Evolutionary conservation across 768 basidiomycete genomes (phyloP).

Genomic region (Heimioporus sp.): DNA sequence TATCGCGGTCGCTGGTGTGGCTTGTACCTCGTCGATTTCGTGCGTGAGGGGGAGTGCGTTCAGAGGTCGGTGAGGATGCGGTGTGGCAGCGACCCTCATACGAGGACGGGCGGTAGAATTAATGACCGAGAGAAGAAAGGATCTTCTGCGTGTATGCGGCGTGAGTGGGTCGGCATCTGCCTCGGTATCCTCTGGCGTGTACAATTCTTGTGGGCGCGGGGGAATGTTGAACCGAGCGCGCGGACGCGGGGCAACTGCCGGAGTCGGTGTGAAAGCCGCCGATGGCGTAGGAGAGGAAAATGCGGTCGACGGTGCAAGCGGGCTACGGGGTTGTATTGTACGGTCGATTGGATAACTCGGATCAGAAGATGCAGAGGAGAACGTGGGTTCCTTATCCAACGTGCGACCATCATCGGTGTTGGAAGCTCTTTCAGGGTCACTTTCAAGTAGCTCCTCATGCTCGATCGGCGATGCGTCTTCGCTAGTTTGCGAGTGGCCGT

Average conservation of each 20-base stretch:
- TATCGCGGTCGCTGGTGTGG: conserved; percentile 36
- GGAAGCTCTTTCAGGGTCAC: conserved; percentile 18
- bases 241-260: conserved; percentile 57
- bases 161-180: conserved; percentile 53
- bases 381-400: conserved; percentile 55
- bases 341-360: conserved; percentile 30
- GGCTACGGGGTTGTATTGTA: conserved; percentile 27
- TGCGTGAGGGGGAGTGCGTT: conserved; percentile 58
- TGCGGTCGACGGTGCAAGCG: conserved; percentile 39
- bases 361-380: conserved; percentile 63
- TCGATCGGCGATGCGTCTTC: not conserved
- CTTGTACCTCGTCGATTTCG: conserved; percentile 30
- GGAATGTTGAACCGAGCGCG: conserved; percentile 63
- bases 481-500: conserved; percentile 11
- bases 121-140: conserved; percentile 81
- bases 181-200: conserved; percentile 31
- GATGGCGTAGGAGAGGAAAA: conserved; percentile 58
- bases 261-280: conserved; percentile 64
- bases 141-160: conserved; percentile 69
- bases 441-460: conserved; percentile 15
- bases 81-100: conserved; percentile 41
- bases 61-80: conserved; percentile 47
- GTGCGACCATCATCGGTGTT: conserved; percentile 27
- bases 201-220: conserved; percentile 40
- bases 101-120: conserved; percentile 79